These are phyloP conservation scores for Narthecium ossifragum DNA, from an alignment of 106 monocot species.

Conservation along the genomic window DNA sequence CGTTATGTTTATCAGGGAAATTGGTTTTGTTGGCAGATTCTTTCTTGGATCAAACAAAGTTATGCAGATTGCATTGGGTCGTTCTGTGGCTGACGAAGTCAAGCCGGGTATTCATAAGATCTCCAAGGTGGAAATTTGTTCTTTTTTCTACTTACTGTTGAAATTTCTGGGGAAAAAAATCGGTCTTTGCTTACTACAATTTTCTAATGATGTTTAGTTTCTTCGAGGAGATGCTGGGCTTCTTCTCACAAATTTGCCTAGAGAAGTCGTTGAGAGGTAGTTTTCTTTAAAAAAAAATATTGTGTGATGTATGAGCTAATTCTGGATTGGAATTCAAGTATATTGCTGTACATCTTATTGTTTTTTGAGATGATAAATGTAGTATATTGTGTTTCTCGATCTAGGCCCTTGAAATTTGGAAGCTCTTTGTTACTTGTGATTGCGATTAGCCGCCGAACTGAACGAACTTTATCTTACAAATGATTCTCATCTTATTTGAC, in stretches of 20 bases:
- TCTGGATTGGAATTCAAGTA: too few species aligned
- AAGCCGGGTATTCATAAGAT: slow-evolving; percentile 74
- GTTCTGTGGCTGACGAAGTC: slow-evolving; percentile 62
- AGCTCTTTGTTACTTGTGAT: too few species aligned
- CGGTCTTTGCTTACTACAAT: neutral
- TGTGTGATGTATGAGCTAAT: too few species aligned
- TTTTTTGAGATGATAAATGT: too few species aligned
- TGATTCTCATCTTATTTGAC: too few species aligned
- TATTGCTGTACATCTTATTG: too few species aligned
- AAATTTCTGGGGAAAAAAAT: neutral
- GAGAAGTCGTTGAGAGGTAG: slow-evolving; percentile 81
- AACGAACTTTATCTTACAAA: too few species aligned
- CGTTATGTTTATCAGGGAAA: neutral
- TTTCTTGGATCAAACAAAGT: slow-evolving; percentile 96
- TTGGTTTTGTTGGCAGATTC: slow-evolving; percentile 38
- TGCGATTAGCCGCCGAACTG: too few species aligned
- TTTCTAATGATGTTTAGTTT: slow-evolving; percentile 28
- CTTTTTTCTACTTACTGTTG: too few species aligned
- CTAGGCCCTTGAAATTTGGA: too few species aligned
- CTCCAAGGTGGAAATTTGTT: slow-evolving; percentile 71
- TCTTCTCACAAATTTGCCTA: slow-evolving; percentile 66
- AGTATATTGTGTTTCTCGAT: too few species aligned
- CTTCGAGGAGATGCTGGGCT: slow-evolving; percentile 70
- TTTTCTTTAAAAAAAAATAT: neutral
- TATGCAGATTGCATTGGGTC: slow-evolving; percentile 80